Evolutionary conservation across 192 early-diverging fungal genomes (phyloP), one percentile per base, ranked within the genome.

Genomic region (Rhizophagus clarus): DNA sequence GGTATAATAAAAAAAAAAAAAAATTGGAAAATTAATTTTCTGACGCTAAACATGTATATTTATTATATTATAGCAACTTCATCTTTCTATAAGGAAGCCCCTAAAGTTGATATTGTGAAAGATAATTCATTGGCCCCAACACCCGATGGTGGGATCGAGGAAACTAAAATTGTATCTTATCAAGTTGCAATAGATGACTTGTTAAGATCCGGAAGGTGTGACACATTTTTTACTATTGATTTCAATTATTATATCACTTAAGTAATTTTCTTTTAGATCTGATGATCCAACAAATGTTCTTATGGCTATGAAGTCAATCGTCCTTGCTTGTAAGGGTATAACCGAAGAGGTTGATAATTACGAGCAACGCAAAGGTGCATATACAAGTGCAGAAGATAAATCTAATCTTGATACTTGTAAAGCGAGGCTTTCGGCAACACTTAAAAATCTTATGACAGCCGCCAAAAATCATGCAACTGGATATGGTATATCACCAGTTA

Each of bases 181-280:
- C 92, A 97, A 81, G 88, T 87, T 64, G 92, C 95, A n/a, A 89
- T 97, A 40, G 94, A 96, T 81, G 90, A 91, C 42, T 86, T 98
- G 10, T 83, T 98, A 45, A 83, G 87, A 24, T 92, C 93, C 40
- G 93, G 92, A 80, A 86, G 93, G 91, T 42, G 91, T 42, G 74
- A 15, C 12, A 62, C 51, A 34, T 12, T 67, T 37, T 8, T 32
- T 17, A 40, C 31, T 60, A 11, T 62, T 22, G 22, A 20, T 69
- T 20, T 28, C 29, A 62, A 24, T 45, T 61, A 67, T 31, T 29
- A 20, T 51, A 45, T n/a, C 3, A 40, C 37, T 40, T 40, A 40
- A 40, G 0, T 40, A 40, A 20, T 69, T 49, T 66, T 22, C 42
- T 37, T 28, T 8, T 76, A 91, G 90, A 72, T 92, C 93, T 1